A percentile compares a stretch with the other conserved stretches of the same genome.
phyloP scores from a whole-genome alignment of 1,284 basidiomycete species.

The Mrakiaceae sp. region DNA sequence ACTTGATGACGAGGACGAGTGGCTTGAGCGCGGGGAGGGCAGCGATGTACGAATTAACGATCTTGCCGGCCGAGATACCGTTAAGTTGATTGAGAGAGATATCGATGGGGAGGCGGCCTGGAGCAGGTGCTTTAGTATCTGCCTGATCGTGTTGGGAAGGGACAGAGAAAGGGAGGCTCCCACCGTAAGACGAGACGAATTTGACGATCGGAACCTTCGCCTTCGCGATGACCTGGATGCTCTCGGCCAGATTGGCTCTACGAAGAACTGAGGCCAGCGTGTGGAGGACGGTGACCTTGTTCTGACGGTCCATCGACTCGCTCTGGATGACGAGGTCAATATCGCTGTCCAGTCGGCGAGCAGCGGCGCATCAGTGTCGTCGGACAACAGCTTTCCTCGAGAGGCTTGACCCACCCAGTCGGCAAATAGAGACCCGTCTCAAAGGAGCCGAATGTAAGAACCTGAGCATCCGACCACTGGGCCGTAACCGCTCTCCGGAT shows the following conservation, averaged over 20 bases:
- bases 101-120: constrained; percentile 72
- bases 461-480: constrained; percentile 66
- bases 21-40: constrained; percentile 64
- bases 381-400: neutral
- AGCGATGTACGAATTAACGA: constrained; percentile 68
- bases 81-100: constrained; percentile 82
- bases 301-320: constrained; percentile 29
- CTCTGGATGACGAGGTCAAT: constrained; percentile 46
- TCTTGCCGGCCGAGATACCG: constrained; percentile 66
- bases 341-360: constrained; percentile 55
- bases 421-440: constrained; percentile 92
- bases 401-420: constrained; percentile 53
- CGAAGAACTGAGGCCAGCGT: constrained; percentile 36
- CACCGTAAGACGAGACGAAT: constrained; percentile 61
- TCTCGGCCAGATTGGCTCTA: constrained; percentile 39
- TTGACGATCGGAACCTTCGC: constrained; percentile 92
- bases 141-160: neutral
- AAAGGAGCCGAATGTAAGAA: constrained; percentile 84
- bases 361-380: constrained; percentile 31
- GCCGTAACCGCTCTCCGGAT: constrained; percentile 56
- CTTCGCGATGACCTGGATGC: constrained; percentile 71
- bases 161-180: constrained; percentile 18
- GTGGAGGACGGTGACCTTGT: constrained; percentile 33
- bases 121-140: neutral
- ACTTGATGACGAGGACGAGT: constrained; percentile 78